phyloP scores from a whole-genome alignment of 2,329 filamentous ascomycete species.

The Teratosphaeria gauchensis region DNA sequence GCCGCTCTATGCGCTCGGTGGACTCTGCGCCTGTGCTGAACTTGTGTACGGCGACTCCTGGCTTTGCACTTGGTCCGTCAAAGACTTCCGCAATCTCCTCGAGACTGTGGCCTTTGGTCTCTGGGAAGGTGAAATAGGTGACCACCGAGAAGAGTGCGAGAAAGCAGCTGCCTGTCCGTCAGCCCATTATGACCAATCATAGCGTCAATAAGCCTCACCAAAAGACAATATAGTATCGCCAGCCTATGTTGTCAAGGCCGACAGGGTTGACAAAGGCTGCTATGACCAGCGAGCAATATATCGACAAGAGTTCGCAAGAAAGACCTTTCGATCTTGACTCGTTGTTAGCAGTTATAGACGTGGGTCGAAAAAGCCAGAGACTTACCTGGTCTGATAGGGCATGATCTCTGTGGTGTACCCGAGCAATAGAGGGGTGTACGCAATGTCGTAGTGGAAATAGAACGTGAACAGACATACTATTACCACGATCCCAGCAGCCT shows the following conservation, averaged over 20 bases:
- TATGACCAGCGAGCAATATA: conserved; percentile 19
- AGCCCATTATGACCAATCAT: not conserved
- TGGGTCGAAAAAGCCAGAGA: not conserved
- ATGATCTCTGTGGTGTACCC: conserved; percentile 17
- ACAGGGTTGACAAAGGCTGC: conserved; percentile 29
- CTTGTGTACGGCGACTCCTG: conserved; percentile 6
- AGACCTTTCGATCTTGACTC: conserved; percentile 14
- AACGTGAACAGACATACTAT: conserved; percentile 15
- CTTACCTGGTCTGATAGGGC: conserved; percentile 10
- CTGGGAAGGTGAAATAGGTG: conserved; percentile 23
- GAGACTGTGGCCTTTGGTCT: conserved; percentile 23
- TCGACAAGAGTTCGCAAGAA: conserved; percentile 15
- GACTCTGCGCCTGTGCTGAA: conserved; percentile 8
- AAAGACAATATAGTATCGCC: conserved; percentile 28
- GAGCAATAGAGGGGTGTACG: conserved; percentile 14
- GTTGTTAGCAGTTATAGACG: not conserved
- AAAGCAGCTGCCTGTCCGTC: conserved; percentile 6
- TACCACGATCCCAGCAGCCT: conserved; percentile 13
- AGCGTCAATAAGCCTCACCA: conserved; percentile 23
- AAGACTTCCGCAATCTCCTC: conserved; percentile 38
- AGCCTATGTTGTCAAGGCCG: conserved; percentile 21
- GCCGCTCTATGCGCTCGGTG: conserved; percentile 13
- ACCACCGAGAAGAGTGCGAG: conserved; percentile 16
- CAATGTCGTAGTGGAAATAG: conserved; percentile 15
- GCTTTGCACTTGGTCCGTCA: conserved; percentile 19